Evolutionary conservation across 805 yeast species (phyloP).

Genomic region (Kuraishia borneana): DNA sequence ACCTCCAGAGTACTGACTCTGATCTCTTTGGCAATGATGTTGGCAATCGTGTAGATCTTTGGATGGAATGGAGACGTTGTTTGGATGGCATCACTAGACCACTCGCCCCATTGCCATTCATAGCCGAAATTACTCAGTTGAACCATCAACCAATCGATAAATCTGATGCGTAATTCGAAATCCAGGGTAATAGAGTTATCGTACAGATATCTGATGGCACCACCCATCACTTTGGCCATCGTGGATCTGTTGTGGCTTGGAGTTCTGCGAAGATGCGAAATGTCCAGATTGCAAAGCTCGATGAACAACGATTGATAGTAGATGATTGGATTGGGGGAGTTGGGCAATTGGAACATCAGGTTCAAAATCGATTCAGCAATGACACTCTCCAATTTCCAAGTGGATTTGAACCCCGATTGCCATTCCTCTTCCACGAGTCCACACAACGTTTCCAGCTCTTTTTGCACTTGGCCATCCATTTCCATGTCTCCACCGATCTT

Average conservation of each 20-base stretch:
- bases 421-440: constrained; percentile 27
- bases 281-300: constrained; percentile 77
- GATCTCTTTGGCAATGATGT: constrained; percentile 74
- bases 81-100: constrained; percentile 48
- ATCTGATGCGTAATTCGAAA: constrained; percentile 61
- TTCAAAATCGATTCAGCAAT: constrained; percentile 75
- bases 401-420: constrained; percentile 32
- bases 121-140: constrained; percentile 91
- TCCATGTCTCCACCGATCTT: constrained; percentile 14
- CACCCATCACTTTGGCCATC: constrained; percentile 90
- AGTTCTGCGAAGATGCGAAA: constrained; percentile 26
- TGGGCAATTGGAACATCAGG: constrained; percentile 67
- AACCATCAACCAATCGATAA: constrained; percentile 83
- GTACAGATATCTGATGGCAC: constrained; percentile 80
- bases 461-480: constrained; percentile 13
- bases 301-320: constrained; percentile 80
- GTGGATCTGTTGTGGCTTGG: constrained; percentile 20
- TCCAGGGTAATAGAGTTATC: constrained; percentile 56
- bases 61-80: constrained; percentile 54
- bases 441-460: constrained; percentile 17
- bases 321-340: constrained; percentile 51
- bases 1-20: constrained; percentile 68
- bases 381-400: constrained; percentile 88
- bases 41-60: constrained; percentile 57
- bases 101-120: constrained; percentile 97